These are phyloP conservation scores for Carex scoparia DNA, from an alignment of 176 grass and related monocot species.

Conservation along the genomic window DNA sequence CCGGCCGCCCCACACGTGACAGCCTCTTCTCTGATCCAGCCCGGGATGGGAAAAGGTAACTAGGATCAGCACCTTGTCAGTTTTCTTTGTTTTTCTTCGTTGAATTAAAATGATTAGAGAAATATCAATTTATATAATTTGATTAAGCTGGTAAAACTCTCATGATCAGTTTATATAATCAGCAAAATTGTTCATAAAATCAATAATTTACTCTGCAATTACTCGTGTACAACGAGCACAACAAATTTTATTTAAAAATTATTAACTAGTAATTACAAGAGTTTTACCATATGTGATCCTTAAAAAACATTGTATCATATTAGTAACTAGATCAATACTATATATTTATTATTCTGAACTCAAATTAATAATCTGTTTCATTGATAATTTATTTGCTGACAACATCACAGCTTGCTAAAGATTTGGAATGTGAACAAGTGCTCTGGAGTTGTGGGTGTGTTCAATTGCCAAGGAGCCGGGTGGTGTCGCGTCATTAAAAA, in stretches of 20 bases:
- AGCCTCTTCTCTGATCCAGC: slow-evolving; percentile 84
- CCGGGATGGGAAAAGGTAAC: slow-evolving; percentile 56
- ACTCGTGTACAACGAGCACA: not conserved
- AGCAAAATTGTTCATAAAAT: not conserved
- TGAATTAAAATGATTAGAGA: not conserved
- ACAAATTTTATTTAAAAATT: not conserved
- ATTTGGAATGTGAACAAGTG: slow-evolving; percentile 78
- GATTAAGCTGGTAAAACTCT: not conserved
- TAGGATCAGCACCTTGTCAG: not conserved
- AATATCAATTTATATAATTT: not conserved
- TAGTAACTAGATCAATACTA: not conserved
- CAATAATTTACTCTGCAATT: not conserved
- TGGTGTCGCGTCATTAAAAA: slow-evolving; percentile 61
- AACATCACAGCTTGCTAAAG: slow-evolving; percentile 53
- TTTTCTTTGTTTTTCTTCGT: not conserved
- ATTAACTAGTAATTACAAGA: not conserved
- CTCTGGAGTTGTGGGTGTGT: slow-evolving; percentile 64
- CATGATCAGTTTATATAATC: not conserved
- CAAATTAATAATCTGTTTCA: not conserved
- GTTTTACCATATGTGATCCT: not conserved
- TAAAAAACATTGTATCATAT: not conserved
- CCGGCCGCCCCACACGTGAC: slow-evolving; percentile 59
- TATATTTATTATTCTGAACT: not conserved
- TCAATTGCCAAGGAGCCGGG: slow-evolving; percentile 90
- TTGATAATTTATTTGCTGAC: not conserved